Percentiles rank a stretch among this genome's conserved stretches.
phyloP scores from a whole-genome alignment of 768 basidiomycete genomes.

The Boletales sp. region DNA sequence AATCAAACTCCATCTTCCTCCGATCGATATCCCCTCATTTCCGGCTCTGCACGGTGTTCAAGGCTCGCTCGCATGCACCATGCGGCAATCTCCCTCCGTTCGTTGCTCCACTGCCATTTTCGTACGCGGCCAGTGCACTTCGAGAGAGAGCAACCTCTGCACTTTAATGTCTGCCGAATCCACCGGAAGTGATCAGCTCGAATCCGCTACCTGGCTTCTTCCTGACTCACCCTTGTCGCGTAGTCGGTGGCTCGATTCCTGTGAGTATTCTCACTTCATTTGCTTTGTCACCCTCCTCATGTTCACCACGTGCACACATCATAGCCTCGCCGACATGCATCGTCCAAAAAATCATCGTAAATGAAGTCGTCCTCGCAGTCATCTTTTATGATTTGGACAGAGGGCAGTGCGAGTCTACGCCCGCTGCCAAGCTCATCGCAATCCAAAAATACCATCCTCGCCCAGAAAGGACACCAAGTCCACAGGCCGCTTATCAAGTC shows the following conservation, averaged over 20 bases:
- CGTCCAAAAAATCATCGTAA: constrained; percentile 67
- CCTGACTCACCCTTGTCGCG: constrained; percentile 65
- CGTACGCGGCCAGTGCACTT: constrained; percentile 46
- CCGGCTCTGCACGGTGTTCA: constrained; percentile 63
- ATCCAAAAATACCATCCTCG: constrained; percentile 41
- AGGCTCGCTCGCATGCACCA: constrained; percentile 51
- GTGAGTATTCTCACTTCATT: constrained; percentile 39
- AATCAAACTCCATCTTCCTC: constrained; percentile 55
- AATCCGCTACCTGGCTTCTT: constrained; percentile 51
- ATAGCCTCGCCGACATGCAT: constrained; percentile 52
- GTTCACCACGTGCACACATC: constrained; percentile 28
- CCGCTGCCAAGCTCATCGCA: constrained; percentile 58
- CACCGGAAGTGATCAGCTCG: constrained; percentile 41
- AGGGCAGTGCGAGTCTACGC: constrained; percentile 44
- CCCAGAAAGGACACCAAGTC: constrained; percentile 27
- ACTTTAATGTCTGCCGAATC: constrained; percentile 41
- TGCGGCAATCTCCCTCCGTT: constrained; percentile 50
- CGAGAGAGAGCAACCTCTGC: constrained; percentile 48
- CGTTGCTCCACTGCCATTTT: constrained; percentile 64
- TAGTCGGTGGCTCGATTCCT: constrained; percentile 67
- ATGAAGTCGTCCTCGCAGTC: constrained; percentile 58
- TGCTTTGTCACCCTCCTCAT: constrained; percentile 15
- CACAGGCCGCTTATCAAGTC: constrained; percentile 27
- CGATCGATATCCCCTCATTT: constrained; percentile 49
- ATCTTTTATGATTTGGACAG: constrained; percentile 70